Percentiles rank a stretch among this genome's conserved stretches.
Evolutionary conservation across 768 basidiomycete species (phyloP).

Genomic region (Boletus bicolor): DNA sequence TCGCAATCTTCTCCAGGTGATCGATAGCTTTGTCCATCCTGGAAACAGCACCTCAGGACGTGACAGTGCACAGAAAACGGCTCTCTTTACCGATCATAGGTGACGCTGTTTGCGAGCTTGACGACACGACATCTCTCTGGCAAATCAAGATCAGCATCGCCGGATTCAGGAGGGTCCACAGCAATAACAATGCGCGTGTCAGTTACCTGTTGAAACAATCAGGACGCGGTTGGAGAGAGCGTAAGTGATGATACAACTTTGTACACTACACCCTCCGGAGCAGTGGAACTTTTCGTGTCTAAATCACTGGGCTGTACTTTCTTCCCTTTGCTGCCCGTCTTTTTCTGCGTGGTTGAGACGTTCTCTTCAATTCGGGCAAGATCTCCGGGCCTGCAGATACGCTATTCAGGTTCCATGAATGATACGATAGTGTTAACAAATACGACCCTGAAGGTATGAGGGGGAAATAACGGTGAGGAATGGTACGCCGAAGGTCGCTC

Average conservation of each 20-base stretch:
- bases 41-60: not conserved
- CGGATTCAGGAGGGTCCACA: constrained; percentile 59
- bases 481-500: constrained; percentile 83
- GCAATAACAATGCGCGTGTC: constrained; percentile 82
- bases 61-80: not conserved
- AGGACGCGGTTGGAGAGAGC: not conserved
- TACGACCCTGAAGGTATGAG: constrained; percentile 77
- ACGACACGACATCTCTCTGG: constrained; percentile 83
- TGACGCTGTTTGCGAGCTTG: constrained; percentile 90
- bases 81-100: constrained; percentile 69
- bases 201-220: constrained; percentile 52
- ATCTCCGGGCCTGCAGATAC: constrained; percentile 69
- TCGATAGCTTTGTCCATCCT: constrained; percentile 88
- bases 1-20: constrained; percentile 50
- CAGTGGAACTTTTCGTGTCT: constrained; percentile 38
- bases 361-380: constrained; percentile 82
- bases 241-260: constrained; percentile 44
- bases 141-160: constrained; percentile 66
- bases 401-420: constrained; percentile 7
- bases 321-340: constrained; percentile 47
- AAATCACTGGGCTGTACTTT: constrained; percentile 30
- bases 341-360: constrained; percentile 42
- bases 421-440: not conserved
- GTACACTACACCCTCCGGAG: constrained; percentile 81
- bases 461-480: constrained; percentile 64